A percentile compares a stretch with the other conserved stretches of the same genome.
phyloP scores from a whole-genome alignment of 2,329 filamentous ascomycete genomes.

The Remersonia thermophila region DNA sequence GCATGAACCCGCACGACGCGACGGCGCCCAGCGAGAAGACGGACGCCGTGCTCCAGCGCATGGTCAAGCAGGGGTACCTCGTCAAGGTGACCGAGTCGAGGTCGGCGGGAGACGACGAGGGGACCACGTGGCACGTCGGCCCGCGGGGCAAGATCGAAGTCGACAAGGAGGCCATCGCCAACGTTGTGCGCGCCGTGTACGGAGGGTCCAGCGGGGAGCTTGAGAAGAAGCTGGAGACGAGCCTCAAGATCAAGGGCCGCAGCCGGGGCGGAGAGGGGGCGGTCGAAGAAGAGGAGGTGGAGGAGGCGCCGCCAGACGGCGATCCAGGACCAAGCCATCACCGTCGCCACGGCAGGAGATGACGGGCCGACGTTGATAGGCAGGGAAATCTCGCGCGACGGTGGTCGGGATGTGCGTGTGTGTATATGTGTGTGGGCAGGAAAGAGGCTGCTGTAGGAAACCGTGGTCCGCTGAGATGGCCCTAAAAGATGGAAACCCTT shows the following conservation, averaged over 20 bases:
- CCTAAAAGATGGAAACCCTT: no score
- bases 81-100: constrained; percentile 57
- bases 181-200: constrained; percentile 52
- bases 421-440: no score
- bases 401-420: no score
- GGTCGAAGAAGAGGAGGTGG: constrained; percentile 3
- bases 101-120: constrained; percentile 54
- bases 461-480: no score
- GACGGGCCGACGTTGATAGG: constrained; percentile 7
- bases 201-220: constrained; percentile 41
- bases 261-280: background rate
- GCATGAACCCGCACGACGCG: constrained; percentile 36
- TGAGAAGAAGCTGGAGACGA: constrained; percentile 47
- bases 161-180: constrained; percentile 60
- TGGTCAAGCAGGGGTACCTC: constrained; percentile 76
- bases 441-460: no score
- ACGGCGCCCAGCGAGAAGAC: constrained; percentile 38
- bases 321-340: constrained; percentile 14
- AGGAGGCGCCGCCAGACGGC: constrained; percentile 5
- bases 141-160: constrained; percentile 78
- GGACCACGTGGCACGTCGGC: constrained; percentile 72
- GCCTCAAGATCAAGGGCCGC: constrained; percentile 39
- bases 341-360: constrained; percentile 8
- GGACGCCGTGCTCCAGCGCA: constrained; percentile 58
- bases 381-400: constrained; percentile 2